Evolutionary conservation across 345 rosid species (phyloP), one percentile per base, ranked within the genome.

Genomic region (Erysimum cheiranthoides): DNA sequence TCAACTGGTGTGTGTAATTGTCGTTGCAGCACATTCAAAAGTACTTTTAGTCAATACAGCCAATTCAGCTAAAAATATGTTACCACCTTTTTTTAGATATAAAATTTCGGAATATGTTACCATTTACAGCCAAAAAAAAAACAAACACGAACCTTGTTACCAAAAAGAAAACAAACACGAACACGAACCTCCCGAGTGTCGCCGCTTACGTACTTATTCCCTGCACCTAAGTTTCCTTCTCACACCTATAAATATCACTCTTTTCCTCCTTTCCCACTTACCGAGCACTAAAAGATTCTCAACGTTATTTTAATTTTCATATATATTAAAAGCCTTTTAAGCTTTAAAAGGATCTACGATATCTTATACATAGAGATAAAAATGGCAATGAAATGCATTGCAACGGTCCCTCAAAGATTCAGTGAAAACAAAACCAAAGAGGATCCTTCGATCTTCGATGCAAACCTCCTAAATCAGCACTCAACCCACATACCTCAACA

Each of bases 401-500:
- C 50, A 63, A 25, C 59, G 30, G 17, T 63, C 36, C 72, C 80
- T 77, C 76, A 31, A 66, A 57, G 46, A 10, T 71, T 65, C 73
- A 35, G 13, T 54, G 76, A 65, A n/a, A 65, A 70, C 51, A 77
- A 57, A 64, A 49, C 45, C 67, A 71, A 56, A 35, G 75, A 64
- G 14, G 40, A 54, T 54, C 43, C 67, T 61, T 64, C 82, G 3
- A 86, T 86, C 59, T 93, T 93, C 25, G 94, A 90, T 40, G 86
- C 94, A 30, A 66, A 83, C 0, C 16, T 81, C 7, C 74, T 91
- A 4, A 81, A 81, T 7, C 66, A 72, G 58, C 82, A 86, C 56
- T 12, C 84, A 30, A 77, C 63, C 66, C 52, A 63, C 77, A 85
- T 94, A 76, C 97, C 97, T 17, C 77, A 81, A 40, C 84, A 90